Base-by-base conservation (phyloP, 2,329 filamentous ascomycete species). In the Nigrospora oryzae region DNA sequence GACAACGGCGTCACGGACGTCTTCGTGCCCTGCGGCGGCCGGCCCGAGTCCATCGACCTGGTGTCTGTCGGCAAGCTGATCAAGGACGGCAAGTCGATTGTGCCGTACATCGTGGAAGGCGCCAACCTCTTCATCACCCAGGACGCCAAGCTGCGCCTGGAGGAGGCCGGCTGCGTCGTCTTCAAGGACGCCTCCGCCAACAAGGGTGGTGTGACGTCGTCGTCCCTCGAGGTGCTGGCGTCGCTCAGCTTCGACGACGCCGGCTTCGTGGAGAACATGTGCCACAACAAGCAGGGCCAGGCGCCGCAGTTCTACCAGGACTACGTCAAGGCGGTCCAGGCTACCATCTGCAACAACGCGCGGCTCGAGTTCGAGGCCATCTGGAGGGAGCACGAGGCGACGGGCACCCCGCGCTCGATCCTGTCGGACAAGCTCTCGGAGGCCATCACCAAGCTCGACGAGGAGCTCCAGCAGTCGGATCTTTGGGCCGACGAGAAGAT, bases 111-210 rank as follows among this genome's bases (percentile, higher is more conserved):
- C 44, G 91, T 98, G 38, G 93, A 98, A 69, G 93, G 93, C 43
- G 93, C 93, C 66, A 98, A 97, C 65, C 75, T 98, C 44, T 98
- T 98, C 78, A 94, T 98, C 68, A 96, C 93, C 1, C 93, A 98
- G 67, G 93, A 98, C 58, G 91, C 91, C 56, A 97, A 97, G 73
- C 77, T 97, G 45, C 86, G 89, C 19, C 81, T 98, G 13, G 93
- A 98, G 70, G 84, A 89, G 56, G 90, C 91, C n/a, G 93, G 93
- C 48, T 94, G 89, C 61, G 81, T 97, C 56, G 69, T 98, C 36
- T 96, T 89, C 83, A 98, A 98, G 72, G 93, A 98, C 65, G 93
- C 93, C 5, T 95, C 89, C 34, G 90, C 91, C 46, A 98, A 98
- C 79, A 98, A 98, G 75, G 93, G 93, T 53, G 93, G 93, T 63